phyloP scores from a whole-genome alignment of 2,329 filamentous ascomycete species.

The Nigrospora oryzae region DNA sequence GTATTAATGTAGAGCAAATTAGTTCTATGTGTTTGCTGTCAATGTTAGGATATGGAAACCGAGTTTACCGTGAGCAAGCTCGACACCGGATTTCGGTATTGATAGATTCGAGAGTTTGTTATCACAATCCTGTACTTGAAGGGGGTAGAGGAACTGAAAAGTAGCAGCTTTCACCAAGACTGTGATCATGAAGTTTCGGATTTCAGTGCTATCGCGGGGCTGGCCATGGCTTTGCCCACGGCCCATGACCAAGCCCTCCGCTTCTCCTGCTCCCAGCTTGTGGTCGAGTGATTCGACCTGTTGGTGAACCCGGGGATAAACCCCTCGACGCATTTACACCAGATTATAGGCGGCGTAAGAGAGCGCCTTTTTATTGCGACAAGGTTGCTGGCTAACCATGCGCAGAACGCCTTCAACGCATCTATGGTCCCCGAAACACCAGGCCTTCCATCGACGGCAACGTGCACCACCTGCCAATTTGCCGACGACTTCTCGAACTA shows the following conservation, averaged over 20 bases:
- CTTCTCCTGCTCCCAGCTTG: slow-evolving; percentile 25
- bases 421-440: slow-evolving; percentile 6
- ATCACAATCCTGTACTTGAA: too few species aligned
- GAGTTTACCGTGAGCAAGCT: too few species aligned
- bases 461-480: slow-evolving; percentile 33
- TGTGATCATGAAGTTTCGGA: too few species aligned
- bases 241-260: slow-evolving; percentile 15
- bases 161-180: too few species aligned
- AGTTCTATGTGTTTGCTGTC: too few species aligned
- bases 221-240: too few species aligned
- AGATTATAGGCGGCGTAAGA: slow-evolving; percentile 17
- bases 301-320: slow-evolving; percentile 18
- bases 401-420: slow-evolving; percentile 20
- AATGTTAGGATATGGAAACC: too few species aligned
- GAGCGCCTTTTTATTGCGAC: background rate
- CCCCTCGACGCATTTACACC: slow-evolving; percentile 21
- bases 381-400: slow-evolving; percentile 4
- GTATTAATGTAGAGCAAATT: too few species aligned
- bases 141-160: too few species aligned
- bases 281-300: slow-evolving; percentile 22
- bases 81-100: too few species aligned
- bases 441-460: slow-evolving; percentile 19
- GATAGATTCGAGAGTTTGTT: too few species aligned
- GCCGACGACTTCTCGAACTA: slow-evolving; percentile 33
- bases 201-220: too few species aligned